Evolutionary conservation across 441 rosid genomes (phyloP).

Genomic region (Bocquillonia castaneifolia): DNA sequence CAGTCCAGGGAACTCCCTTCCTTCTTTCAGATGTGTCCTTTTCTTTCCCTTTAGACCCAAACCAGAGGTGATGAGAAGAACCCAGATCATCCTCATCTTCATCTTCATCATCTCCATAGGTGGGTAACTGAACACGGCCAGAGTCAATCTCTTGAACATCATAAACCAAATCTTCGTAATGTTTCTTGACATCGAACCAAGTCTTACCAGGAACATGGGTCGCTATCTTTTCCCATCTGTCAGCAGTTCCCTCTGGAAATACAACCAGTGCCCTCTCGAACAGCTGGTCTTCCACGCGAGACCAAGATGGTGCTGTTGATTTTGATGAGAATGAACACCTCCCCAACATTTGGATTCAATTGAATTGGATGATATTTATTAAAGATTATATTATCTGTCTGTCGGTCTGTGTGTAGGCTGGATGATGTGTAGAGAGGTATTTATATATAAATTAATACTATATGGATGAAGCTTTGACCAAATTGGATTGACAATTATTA

Average conservation of each 20-base stretch:
- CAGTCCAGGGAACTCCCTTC: conserved; percentile 42
- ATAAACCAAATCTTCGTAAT: conserved; percentile 35
- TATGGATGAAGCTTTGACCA: too few species aligned
- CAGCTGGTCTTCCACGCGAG: conserved; percentile 34
- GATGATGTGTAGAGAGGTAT: too few species aligned
- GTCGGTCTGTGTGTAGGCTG: too few species aligned
- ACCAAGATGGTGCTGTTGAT: conserved; percentile 33
- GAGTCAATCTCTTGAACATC: conserved; percentile 31
- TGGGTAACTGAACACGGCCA: conserved; percentile 22
- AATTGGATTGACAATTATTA: too few species aligned
- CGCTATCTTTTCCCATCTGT: conserved; percentile 38
- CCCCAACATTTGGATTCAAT: not conserved
- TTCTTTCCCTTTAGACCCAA: conserved; percentile 18
- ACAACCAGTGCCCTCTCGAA: conserved; percentile 43
- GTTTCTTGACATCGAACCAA: conserved; percentile 26
- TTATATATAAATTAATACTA: too few species aligned
- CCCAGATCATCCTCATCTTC: not conserved
- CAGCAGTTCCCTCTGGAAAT: conserved; percentile 29
- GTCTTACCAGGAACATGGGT: conserved; percentile 32
- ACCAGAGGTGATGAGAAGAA: conserved; percentile 13
- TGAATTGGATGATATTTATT: too few species aligned
- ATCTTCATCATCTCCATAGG: conserved; percentile 22
- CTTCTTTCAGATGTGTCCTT: conserved; percentile 26
- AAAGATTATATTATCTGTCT: too few species aligned
- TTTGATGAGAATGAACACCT: not conserved